These are phyloP conservation scores for Tylopilus sp. DNA, from an alignment of 1,284 basidiomycete genomes.

Conservation along the genomic window DNA sequence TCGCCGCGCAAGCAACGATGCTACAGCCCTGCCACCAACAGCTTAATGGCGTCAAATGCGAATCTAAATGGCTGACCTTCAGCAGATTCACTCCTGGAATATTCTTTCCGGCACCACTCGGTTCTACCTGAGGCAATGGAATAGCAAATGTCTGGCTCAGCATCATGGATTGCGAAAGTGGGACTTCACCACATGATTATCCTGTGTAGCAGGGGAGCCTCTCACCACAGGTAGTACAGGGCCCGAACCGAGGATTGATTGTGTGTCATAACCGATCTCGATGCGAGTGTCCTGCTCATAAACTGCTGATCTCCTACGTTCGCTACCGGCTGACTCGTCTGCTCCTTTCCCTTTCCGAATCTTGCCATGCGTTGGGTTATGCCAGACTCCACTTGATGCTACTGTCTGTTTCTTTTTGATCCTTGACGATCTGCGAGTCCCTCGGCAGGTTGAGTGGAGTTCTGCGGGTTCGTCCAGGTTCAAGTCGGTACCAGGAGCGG, in stretches of 20 bases:
- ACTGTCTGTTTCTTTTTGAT: slow-evolving; percentile 15
- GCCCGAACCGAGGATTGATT: background rate
- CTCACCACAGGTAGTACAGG: background rate
- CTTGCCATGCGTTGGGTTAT: slow-evolving; percentile 3
- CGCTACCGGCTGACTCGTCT: background rate
- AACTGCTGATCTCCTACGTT: background rate
- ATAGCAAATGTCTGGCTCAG: background rate
- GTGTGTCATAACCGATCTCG: background rate
- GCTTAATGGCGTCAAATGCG: background rate
- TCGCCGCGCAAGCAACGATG: background rate
- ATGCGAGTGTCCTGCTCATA: background rate
- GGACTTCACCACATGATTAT: slow-evolving; percentile 12
- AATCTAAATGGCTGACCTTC: slow-evolving; percentile 16
- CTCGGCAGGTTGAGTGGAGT: slow-evolving; percentile 3
- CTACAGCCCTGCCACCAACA: slow-evolving; percentile 10
- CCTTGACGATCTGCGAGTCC: slow-evolving; percentile 21
- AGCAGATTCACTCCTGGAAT: background rate
- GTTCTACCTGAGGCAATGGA: slow-evolving; percentile 5
- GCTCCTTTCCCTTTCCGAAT: slow-evolving; percentile 7
- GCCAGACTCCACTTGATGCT: slow-evolving; percentile 1
- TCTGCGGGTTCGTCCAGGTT: slow-evolving; percentile 16
- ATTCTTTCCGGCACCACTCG: background rate
- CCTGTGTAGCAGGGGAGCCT: background rate
- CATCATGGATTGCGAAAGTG: background rate
- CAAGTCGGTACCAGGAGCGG: slow-evolving; percentile 7